Base-by-base conservation (phyloP, 164 flowering plant genomes). In the Litsea cubeba region DNA sequence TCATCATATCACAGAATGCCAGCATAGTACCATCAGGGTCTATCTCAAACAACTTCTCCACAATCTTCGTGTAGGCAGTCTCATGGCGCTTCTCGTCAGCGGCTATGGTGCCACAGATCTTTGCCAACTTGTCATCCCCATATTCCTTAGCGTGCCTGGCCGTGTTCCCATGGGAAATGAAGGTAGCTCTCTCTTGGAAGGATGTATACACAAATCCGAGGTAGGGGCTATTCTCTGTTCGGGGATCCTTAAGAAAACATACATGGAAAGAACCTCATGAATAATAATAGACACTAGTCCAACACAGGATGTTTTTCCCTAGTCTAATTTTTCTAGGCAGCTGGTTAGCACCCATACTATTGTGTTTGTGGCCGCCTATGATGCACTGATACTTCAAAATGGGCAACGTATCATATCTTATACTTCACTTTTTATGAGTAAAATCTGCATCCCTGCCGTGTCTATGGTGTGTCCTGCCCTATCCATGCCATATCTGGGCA, bases 81-180 rank as follows among this genome's bases (percentile, higher is more conserved):
- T 90, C 94, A 50, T 90, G 94, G 58, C 94, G 89, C 80, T 83
- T 90, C 82, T 90, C 92, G 63, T 90, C 91, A 1, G 95, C 69
- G 4, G 95, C 95, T 49, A 90, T 89, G 23, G 76, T 87, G 12
- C 95, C 95, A 74, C 92, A 90, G 20, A 90, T 82, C 72, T 88
- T 88, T 23, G 94, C 94, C 74, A 90, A 76, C 72, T 88, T 85
- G 24, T 84, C 2, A 84, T 88, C 91, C 51, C 94, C 92, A 46
- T 86, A 78, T 58, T 86, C 86, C 81, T 84, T 84, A 24, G 90
- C 90, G 26, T n/a, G 87, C 74, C 87, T 73, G 18, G 86, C 90
- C 2, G 92, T 90, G 88, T 88, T 90, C 30, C 95, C 95, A 72
- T 88, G 92, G 25, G 95, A 87, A 70, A 90, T 79, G 71, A 85